Conservation (phyloP, 768 basidiomycete species). For the Jaapia argillacea region DNA sequence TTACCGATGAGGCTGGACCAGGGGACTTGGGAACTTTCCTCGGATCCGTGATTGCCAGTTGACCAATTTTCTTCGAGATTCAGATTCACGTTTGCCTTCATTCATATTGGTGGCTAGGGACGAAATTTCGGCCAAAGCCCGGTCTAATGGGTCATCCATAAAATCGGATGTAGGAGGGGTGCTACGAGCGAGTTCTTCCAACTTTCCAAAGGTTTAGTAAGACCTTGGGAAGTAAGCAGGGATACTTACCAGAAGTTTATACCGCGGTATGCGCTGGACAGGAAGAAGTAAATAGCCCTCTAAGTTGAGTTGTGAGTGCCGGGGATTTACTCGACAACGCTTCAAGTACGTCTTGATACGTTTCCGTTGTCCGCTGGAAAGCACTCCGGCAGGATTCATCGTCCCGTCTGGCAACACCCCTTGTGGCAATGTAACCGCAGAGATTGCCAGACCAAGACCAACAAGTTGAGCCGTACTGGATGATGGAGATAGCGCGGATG, state of each 20-base stretch:
- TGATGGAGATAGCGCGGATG: conserved; percentile 41
- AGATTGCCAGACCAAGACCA: conserved; percentile 47
- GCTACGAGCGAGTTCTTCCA: conserved; percentile 78
- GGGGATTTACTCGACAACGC: conserved; percentile 79
- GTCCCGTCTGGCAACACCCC: conserved; percentile 27
- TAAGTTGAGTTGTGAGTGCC: conserved; percentile 88
- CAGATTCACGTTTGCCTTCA: conserved; percentile 93
- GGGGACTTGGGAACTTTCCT: conserved; percentile 90
- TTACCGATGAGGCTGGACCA: conserved; percentile 95
- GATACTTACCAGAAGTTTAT: conserved; percentile 67
- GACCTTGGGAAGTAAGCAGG: background rate
- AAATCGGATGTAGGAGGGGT: conserved; percentile 76
- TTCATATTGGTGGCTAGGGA: conserved; percentile 92
- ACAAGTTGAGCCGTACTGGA: conserved; percentile 55
- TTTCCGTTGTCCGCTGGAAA: conserved; percentile 77
- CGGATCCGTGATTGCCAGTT: conserved; percentile 86
- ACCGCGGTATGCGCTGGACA: conserved; percentile 95
- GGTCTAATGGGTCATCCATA: conserved; percentile 75
- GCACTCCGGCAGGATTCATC: conserved; percentile 25
- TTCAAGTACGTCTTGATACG: conserved; percentile 86
- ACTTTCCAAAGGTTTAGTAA: conserved; percentile 27
- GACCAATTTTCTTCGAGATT: conserved; percentile 84
- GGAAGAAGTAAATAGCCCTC: conserved; percentile 92
- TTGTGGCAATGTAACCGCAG: conserved; percentile 37
- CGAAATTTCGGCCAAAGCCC: conserved; percentile 80